phyloP scores from a whole-genome alignment of 345 rosid species.

The Lenwebbia sp. region DNA sequence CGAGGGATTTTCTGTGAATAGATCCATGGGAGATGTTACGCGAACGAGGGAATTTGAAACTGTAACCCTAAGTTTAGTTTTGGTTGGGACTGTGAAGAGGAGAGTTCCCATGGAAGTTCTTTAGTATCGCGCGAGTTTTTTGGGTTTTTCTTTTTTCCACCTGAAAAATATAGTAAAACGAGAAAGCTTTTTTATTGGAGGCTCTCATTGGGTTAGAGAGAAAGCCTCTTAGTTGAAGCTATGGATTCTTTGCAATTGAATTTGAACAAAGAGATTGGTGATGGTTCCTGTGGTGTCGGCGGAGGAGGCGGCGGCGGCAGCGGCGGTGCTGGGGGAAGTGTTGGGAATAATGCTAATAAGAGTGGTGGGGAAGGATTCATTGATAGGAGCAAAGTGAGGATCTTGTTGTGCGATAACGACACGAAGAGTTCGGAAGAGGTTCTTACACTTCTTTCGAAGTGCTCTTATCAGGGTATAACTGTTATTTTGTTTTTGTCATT shows the following conservation, averaged over 20 bases:
- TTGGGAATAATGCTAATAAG: slow-evolving; percentile 14
- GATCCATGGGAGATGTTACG: background rate
- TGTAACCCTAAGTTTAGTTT: background rate
- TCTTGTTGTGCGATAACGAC: slow-evolving; percentile 89
- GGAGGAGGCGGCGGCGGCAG: background rate
- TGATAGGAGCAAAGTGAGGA: slow-evolving; percentile 97
- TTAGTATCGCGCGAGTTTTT: slow-evolving; percentile 4
- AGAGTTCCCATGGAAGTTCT: slow-evolving; percentile 24
- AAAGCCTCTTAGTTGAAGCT: slow-evolving; percentile 1
- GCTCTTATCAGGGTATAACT: slow-evolving; percentile 84
- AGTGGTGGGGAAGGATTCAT: slow-evolving; percentile 70
- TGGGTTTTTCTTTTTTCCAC: too few species aligned
- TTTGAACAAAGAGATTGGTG: slow-evolving; percentile 37
- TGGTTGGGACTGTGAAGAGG: background rate
- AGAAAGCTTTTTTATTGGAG: background rate
- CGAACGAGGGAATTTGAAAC: background rate
- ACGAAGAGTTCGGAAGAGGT: slow-evolving; percentile 63
- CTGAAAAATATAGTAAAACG: background rate
- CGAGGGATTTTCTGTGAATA: background rate
- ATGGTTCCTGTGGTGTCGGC: background rate
- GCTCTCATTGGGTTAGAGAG: background rate
- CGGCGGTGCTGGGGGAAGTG: background rate
- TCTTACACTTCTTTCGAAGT: slow-evolving; percentile 63
- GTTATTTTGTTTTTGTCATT: background rate
- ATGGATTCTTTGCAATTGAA: slow-evolving; percentile 47